These are phyloP conservation scores for Podila epicladia DNA, from an alignment of 192 early-diverging fungal species.

Conservation along the genomic window DNA sequence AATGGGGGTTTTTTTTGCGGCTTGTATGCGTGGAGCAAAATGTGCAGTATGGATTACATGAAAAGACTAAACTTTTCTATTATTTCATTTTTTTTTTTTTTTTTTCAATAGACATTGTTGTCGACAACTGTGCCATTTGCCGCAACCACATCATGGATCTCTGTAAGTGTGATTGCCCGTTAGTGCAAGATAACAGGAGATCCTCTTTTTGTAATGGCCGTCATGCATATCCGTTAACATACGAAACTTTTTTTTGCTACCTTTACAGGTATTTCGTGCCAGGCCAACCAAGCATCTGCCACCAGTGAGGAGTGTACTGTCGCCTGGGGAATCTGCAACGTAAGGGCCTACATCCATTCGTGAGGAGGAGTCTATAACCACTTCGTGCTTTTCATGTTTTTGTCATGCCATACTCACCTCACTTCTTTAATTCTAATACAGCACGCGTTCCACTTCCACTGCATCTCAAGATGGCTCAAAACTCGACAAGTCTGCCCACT, in stretches of 20 bases:
- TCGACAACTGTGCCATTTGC: slow-evolving; percentile 99
- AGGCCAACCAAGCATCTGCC: slow-evolving; percentile 95
- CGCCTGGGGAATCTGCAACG: slow-evolving; percentile 96
- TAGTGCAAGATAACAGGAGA: background rate
- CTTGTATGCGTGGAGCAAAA: no score
- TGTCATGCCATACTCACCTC: background rate
- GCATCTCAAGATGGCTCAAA: slow-evolving; percentile 98
- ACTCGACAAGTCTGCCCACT: slow-evolving; percentile 95
- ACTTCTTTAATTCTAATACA: slow-evolving; percentile 25
- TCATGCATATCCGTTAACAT: background rate
- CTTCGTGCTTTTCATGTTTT: background rate
- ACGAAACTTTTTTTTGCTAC: background rate
- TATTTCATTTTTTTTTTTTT: background rate
- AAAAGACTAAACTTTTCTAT: background rate
- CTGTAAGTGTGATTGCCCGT: slow-evolving; percentile 62
- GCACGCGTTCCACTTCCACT: slow-evolving; percentile 99
- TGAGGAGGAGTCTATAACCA: background rate
- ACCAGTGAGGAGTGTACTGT: slow-evolving; percentile 95
- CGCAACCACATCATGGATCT: slow-evolving; percentile 99
- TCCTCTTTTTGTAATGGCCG: background rate
- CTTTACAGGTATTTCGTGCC: slow-evolving; percentile 90
- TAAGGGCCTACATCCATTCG: slow-evolving; percentile 45
- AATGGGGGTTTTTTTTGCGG: no score
- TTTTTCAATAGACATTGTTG: slow-evolving; percentile 82
- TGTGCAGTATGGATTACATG: no score